Percentiles rank a stretch among this genome's conserved stretches.
These are phyloP conservation scores for Talaromyces stipitatus DNA, from an alignment of 495 filamentous ascomycete species.

Conservation along the genomic window DNA sequence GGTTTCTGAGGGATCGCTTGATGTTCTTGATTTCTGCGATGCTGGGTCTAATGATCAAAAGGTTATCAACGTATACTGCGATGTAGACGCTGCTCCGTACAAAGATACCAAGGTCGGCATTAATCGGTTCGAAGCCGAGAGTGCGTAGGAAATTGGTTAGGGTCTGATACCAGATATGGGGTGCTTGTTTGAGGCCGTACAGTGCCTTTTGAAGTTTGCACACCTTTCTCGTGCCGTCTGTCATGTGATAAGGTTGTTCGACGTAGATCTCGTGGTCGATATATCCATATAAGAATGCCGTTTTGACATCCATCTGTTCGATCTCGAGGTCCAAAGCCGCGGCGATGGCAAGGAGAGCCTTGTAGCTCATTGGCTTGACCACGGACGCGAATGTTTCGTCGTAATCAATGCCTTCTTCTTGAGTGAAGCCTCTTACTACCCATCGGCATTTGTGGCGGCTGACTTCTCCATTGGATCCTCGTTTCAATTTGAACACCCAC, in stretches of 20 bases:
- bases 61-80: conserved; percentile 26
- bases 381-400: conserved; percentile 33
- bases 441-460: conserved; percentile 20
- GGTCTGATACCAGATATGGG: conserved; percentile 26
- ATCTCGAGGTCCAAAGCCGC: conserved; percentile 17
- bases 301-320: conserved; percentile 26
- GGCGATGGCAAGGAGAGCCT: conserved; percentile 19
- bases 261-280: conserved; percentile 23
- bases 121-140: conserved; percentile 18
- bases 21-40: conserved; percentile 15
- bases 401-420: conserved; percentile 28
- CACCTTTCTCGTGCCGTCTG: conserved; percentile 12
- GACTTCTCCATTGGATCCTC: conserved; percentile 19
- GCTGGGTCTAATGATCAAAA: conserved; percentile 18
- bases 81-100: conserved; percentile 15
- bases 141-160: conserved; percentile 21
- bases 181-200: conserved; percentile 35
- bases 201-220: conserved; percentile 23
- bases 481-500: conserved; percentile 27
- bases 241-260: conserved; percentile 15
- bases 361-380: conserved; percentile 29
- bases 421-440: conserved; percentile 21
- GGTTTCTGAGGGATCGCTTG: conserved; percentile 15
- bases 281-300: conserved; percentile 22
- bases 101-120: conserved; percentile 18